Conservation (phyloP, 1,284 basidiomycete species). For the Apiotrichum porosum region DNA sequence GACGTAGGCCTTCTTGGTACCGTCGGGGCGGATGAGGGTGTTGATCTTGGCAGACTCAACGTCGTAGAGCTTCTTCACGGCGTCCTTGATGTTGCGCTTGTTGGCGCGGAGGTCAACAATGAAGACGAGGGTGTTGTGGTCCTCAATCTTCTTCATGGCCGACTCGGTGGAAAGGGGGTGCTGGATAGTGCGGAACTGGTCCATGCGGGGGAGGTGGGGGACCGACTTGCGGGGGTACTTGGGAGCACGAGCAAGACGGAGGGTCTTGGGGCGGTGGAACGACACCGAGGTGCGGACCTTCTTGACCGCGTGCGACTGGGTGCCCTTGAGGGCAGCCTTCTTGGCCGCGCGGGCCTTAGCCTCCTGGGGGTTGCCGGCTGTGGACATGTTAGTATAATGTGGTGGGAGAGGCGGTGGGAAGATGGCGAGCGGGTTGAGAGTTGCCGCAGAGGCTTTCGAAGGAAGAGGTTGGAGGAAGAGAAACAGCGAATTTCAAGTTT, state of each 20-base stretch:
- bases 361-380: constrained; percentile 52
- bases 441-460: not conserved
- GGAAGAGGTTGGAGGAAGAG: no score
- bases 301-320: constrained; percentile 66
- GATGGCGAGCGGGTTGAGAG: no score
- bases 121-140: constrained; percentile 98
- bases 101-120: constrained; percentile 92
- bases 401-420: no score
- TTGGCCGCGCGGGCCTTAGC: constrained; percentile 88
- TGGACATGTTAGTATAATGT: constrained; percentile 1
- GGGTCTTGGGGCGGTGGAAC: constrained; percentile 96
- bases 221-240: constrained; percentile 93
- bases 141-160: constrained; percentile 87
- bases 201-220: constrained; percentile 93
- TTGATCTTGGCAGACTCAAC: constrained; percentile 94
- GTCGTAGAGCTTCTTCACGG: constrained; percentile 98
- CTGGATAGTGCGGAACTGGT: constrained; percentile 91
- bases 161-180: constrained; percentile 60
- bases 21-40: constrained; percentile 97
- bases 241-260: constrained; percentile 75
- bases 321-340: constrained; percentile 92
- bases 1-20: constrained; percentile 99
- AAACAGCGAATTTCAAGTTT: no score
- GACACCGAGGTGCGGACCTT: constrained; percentile 83
- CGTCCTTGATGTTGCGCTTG: constrained; percentile 99